Evolutionary conservation across 106 monocot genomes (phyloP).

Genomic region (Acorus calamus): DNA sequence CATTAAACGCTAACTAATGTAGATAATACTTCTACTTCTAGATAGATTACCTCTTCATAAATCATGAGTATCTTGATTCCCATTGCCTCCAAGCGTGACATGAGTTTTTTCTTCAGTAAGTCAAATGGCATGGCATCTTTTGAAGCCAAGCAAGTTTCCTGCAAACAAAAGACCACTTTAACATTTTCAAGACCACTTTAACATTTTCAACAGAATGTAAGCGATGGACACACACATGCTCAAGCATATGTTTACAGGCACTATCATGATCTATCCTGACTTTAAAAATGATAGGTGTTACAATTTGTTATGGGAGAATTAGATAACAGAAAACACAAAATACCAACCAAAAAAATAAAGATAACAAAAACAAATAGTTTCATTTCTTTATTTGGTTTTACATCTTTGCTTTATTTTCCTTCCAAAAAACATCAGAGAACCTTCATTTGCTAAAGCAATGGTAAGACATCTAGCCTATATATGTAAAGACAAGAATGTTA

Average conservation of each 20-base stretch:
- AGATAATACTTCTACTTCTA: not conserved
- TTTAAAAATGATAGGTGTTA: not conserved
- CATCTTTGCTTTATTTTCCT: no score
- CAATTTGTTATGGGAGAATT: not conserved
- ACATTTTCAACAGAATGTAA: no score
- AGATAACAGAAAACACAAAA: not conserved
- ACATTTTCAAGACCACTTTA: not conserved
- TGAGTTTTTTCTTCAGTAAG: constrained; percentile 70
- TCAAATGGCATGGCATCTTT: constrained; percentile 90
- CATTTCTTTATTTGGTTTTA: no score
- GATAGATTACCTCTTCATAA: constrained; percentile 67
- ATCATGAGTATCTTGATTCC: constrained; percentile 70
- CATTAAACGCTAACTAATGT: not conserved
- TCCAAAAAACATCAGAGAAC: no score
- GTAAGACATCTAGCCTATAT: no score
- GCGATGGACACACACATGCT: no score
- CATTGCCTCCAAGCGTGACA: constrained; percentile 82
- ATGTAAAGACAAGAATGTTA: no score
- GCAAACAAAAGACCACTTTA: not conserved
- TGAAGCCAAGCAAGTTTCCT: constrained; percentile 99
- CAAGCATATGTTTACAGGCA: no score
- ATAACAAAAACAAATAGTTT: no score
- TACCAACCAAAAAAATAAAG: no score
- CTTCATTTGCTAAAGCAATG: no score
- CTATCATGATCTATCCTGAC: no score